Percentiles rank a stretch among this genome's conserved stretches.
Evolutionary conservation across 371 early-diverging fungal species (phyloP).

Genomic region (Mucor racemosus): DNA sequence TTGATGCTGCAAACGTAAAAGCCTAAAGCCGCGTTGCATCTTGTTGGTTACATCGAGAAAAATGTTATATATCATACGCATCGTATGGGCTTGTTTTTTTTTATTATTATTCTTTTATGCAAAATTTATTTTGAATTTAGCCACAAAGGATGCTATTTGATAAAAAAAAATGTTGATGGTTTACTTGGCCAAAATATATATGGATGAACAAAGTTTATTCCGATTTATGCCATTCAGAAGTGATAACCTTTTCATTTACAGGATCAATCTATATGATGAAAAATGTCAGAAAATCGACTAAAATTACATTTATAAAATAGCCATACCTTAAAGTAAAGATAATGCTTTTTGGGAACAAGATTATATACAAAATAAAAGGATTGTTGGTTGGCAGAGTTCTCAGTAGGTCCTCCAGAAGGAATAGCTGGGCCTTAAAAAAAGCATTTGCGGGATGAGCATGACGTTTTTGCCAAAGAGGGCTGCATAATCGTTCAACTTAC

Average conservation of each 20-base stretch:
- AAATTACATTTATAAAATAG: not conserved
- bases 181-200: too few relatives aligned
- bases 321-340: slow-evolving; percentile 55
- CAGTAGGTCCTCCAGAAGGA: slow-evolving; percentile 9
- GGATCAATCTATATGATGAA: slow-evolving; percentile 41
- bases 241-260: slow-evolving; percentile 46
- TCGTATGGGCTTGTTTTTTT: not conserved
- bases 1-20: slow-evolving; percentile 1
- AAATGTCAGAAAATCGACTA: not conserved
- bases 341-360: slow-evolving; percentile 63
- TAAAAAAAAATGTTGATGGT: not conserved
- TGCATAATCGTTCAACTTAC: slow-evolving; percentile 25
- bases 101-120: too few relatives aligned
- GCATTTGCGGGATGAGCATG: not conserved
- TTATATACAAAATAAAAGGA: slow-evolving; percentile 59
- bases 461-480: not conserved
- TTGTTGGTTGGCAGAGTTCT: slow-evolving; percentile 15
- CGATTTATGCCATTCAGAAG: slow-evolving; percentile 54
- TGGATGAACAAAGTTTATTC: not conserved
- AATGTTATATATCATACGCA: not conserved
- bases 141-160: not conserved
- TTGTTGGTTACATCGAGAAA: not conserved
- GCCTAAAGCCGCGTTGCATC: not conserved
- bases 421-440: slow-evolving; percentile 29
- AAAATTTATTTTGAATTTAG: not conserved